A percentile compares a stretch with the other conserved stretches of the same genome.
Evolutionary conservation across 768 basidiomycete species (phyloP).

Genomic region (Panellus pusillus): DNA sequence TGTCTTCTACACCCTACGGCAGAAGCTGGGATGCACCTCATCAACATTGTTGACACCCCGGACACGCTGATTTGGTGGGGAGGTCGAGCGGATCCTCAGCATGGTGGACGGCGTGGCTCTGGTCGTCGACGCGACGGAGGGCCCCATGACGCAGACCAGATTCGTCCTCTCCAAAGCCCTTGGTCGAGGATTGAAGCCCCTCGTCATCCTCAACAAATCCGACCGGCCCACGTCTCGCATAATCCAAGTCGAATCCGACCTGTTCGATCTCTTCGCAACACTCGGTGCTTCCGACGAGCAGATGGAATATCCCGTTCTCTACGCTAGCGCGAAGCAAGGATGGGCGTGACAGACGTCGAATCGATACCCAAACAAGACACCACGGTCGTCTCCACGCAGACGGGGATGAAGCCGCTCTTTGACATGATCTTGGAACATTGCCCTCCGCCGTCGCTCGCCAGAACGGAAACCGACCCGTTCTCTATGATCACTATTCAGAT

Average conservation of each 20-base stretch:
- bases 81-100: conserved; percentile 59
- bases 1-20: conserved; percentile 40
- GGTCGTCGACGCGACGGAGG: conserved; percentile 61
- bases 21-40: conserved; percentile 33
- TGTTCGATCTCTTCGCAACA: conserved; percentile 52
- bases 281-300: conserved; percentile 53
- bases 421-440: conserved; percentile 47
- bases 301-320: conserved; percentile 51
- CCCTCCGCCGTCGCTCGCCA: conserved; percentile 39
- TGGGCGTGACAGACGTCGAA: conserved; percentile 35
- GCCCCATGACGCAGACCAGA: conserved; percentile 60
- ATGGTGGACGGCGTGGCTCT: conserved; percentile 64
- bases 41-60: conserved; percentile 66
- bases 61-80: conserved; percentile 64
- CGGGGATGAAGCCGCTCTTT: conserved; percentile 45
- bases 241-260: conserved; percentile 48
- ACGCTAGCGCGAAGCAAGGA: conserved; percentile 51
- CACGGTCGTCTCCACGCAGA: not conserved
- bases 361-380: conserved; percentile 10
- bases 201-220: conserved; percentile 53
- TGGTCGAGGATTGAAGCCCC: conserved; percentile 42
- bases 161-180: conserved; percentile 52
- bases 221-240: conserved; percentile 45
- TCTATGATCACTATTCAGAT: conserved; percentile 54
- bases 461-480: conserved; percentile 37